Conservation (phyloP, 805 yeast genomes). For the Lachancea kluyveri region DNA sequence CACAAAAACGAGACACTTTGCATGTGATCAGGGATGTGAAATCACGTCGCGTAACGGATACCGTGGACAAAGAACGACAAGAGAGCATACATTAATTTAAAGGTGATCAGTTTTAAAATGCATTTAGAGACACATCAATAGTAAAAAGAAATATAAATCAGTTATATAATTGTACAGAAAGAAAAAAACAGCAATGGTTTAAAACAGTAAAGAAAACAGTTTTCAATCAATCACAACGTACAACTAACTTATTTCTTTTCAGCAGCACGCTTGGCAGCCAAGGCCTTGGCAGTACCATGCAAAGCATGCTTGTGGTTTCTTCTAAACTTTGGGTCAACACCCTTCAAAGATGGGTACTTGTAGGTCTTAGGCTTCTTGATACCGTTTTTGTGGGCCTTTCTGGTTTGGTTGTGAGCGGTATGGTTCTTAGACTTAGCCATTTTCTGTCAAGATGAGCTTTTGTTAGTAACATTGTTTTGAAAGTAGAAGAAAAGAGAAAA, state of each 20-base stretch:
- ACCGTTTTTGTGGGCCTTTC: slow-evolving; percentile 99
- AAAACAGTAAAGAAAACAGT: slow-evolving; percentile 1
- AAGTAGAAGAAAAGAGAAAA: too few relatives aligned
- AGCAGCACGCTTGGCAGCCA: slow-evolving; percentile 73
- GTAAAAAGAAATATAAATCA: background rate
- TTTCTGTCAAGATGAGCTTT: too few relatives aligned
- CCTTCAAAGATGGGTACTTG: slow-evolving; percentile 98
- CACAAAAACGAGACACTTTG: too few relatives aligned
- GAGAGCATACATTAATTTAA: too few relatives aligned
- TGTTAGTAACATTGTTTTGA: too few relatives aligned
- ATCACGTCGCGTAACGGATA: too few relatives aligned
- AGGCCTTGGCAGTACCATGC: slow-evolving; percentile 94
- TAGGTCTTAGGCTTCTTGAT: slow-evolving; percentile 97
- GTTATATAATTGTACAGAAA: slow-evolving; percentile 1
- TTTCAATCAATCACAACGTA: background rate
- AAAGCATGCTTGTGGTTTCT: slow-evolving; percentile 99
- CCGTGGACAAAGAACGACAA: too few relatives aligned
- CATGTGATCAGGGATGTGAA: too few relatives aligned
- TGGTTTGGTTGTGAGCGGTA: slow-evolving; percentile 99
- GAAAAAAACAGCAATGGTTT: background rate
- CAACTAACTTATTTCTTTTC: slow-evolving; percentile 29
- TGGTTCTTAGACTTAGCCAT: slow-evolving; percentile 99
- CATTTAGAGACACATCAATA: slow-evolving; percentile 1
- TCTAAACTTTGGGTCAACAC: slow-evolving; percentile 98
- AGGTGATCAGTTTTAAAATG: too few relatives aligned